phyloP scores from a whole-genome alignment of 2,329 filamentous ascomycete species.

The Penicillium sp. region DNA sequence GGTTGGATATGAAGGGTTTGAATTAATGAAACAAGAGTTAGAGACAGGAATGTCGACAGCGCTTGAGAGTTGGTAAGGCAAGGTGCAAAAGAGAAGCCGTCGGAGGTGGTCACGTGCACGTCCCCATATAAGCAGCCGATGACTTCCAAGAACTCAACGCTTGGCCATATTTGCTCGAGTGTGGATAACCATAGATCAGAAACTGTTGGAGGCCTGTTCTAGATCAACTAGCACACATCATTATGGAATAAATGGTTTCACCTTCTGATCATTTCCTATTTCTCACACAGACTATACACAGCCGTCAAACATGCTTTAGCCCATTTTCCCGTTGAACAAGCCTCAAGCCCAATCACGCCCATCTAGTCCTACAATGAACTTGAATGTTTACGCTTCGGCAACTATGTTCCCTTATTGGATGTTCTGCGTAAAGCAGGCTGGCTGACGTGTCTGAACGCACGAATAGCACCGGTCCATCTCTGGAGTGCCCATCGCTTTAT shows the following conservation, averaged over 20 bases:
- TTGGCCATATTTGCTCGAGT: not conserved
- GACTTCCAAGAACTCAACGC: not conserved
- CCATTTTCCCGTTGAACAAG: not conserved
- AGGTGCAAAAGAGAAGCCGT: slow-evolving; percentile 6
- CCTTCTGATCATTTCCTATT: not conserved
- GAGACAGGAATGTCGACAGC: not conserved
- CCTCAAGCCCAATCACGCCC: not conserved
- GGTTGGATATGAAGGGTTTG: not conserved
- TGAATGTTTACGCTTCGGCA: not conserved
- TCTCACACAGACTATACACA: too few species aligned
- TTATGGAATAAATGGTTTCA: not conserved
- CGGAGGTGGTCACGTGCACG: slow-evolving; percentile 1
- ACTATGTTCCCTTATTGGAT: too few species aligned
- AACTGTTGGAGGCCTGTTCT: not conserved
- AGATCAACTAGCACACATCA: not conserved
- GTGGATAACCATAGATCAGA: too few species aligned
- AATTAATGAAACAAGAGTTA: not conserved
- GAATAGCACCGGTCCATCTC: not conserved
- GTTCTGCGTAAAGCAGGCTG: not conserved
- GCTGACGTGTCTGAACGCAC: not conserved
- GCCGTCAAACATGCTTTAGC: not conserved
- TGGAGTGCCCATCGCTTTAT: not conserved
- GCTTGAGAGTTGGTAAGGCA: not conserved
- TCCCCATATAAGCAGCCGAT: not conserved
- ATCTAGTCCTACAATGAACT: not conserved